Conservation (phyloP, 805 yeast species). For the Priceomyces medius region DNA sequence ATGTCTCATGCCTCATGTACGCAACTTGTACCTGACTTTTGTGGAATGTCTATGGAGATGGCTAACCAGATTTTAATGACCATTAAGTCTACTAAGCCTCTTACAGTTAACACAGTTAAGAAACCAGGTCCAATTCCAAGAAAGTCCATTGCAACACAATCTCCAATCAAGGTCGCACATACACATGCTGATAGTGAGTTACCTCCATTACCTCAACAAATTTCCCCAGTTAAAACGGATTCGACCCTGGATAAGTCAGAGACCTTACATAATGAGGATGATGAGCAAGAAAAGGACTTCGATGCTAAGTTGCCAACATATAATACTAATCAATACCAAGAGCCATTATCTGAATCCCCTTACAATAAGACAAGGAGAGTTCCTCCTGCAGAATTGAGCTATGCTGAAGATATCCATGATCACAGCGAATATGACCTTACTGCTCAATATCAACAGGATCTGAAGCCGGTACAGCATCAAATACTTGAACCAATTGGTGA, state of each 20-base stretch:
- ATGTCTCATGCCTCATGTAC: conserved; percentile 94
- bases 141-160: neutral
- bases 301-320: conserved; percentile 30
- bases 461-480: conserved; percentile 3
- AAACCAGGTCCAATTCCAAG: conserved; percentile 1
- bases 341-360: conserved; percentile 24
- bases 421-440: neutral
- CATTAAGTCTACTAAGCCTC: conserved; percentile 63
- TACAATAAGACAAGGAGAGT: conserved; percentile 21
- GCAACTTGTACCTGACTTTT: conserved; percentile 94
- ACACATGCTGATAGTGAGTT: conserved; percentile 2
- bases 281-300: conserved; percentile 20
- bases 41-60: conserved; percentile 98
- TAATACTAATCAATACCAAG: conserved; percentile 24
- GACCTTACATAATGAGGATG: conserved; percentile 15
- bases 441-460: neutral
- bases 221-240: neutral
- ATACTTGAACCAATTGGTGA: conserved; percentile 8
- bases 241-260: conserved; percentile 11
- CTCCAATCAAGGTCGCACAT: conserved; percentile 5
- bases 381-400: conserved; percentile 14
- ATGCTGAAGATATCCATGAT: neutral
- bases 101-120: conserved; percentile 13
- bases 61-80: conserved; percentile 87
- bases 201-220: conserved; percentile 1